Conservation (phyloP, 345 rosid genomes). For the Populus davidiana region DNA sequence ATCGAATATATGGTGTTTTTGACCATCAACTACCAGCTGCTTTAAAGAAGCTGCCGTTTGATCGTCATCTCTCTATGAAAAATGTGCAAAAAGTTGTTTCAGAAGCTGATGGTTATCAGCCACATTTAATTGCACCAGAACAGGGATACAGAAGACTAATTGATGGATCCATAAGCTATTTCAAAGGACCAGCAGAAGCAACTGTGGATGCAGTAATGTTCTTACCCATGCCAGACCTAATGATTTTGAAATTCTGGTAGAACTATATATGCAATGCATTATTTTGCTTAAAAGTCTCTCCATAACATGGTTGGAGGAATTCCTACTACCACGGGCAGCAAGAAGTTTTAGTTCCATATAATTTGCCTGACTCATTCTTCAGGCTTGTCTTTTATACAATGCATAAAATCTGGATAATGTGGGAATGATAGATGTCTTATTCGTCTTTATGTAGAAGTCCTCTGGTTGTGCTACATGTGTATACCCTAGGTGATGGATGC, state of each 20-base stretch:
- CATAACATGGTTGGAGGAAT: too few species aligned
- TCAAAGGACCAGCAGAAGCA: slow-evolving; percentile 99
- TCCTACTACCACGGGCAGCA: too few species aligned
- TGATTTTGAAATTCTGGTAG: slow-evolving; percentile 7
- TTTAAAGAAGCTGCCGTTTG: slow-evolving; percentile 96
- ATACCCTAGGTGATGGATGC: too few species aligned
- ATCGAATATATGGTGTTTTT: slow-evolving; percentile 91
- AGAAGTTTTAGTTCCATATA: too few species aligned
- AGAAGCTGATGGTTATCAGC: slow-evolving; percentile 99
- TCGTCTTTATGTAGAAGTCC: too few species aligned
- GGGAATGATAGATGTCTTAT: too few species aligned
- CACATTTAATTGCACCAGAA: slow-evolving; percentile 98
- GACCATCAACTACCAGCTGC: slow-evolving; percentile 98
- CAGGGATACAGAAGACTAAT: slow-evolving; percentile 99
- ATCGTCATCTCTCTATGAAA: slow-evolving; percentile 85
- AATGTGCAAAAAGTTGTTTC: slow-evolving; percentile 97
- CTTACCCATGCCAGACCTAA: slow-evolving; percentile 9
- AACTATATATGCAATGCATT: background rate
- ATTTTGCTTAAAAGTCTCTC: background rate
- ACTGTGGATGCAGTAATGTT: slow-evolving; percentile 91
- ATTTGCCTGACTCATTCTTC: background rate
- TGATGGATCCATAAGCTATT: slow-evolving; percentile 91
- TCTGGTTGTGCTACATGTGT: too few species aligned
- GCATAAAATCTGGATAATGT: too few species aligned
- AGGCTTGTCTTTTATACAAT: background rate